A percentile compares a stretch with the other conserved stretches of the same genome.
These are phyloP conservation scores for Pseudopyricularia javanii DNA, from an alignment of 2,329 filamentous ascomycete species.

Conservation along the genomic window DNA sequence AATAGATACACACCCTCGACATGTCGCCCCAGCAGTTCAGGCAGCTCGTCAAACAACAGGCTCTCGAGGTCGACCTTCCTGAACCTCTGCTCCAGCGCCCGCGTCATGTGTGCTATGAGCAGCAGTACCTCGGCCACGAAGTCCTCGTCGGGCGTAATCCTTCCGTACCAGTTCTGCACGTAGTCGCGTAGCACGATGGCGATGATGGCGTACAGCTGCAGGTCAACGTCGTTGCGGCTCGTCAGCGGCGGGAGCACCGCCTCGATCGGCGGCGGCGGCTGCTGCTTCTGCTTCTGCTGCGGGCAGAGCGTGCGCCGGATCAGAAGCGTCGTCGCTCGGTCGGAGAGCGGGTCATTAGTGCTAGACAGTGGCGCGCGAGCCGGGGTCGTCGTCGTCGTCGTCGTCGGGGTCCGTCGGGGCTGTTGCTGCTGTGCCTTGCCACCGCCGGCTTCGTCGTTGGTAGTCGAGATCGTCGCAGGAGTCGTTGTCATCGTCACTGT, in stretches of 20 bases:
- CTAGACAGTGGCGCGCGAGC: constrained; percentile 11
- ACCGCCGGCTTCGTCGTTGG: neutral
- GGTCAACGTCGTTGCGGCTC: constrained; percentile 84
- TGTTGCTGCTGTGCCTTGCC: neutral
- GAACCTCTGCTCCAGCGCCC: constrained; percentile 75
- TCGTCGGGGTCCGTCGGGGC: constrained; percentile 10
- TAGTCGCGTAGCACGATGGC: constrained; percentile 84
- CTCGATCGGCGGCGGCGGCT: constrained; percentile 50
- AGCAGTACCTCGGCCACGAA: constrained; percentile 83
- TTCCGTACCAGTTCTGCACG: constrained; percentile 84
- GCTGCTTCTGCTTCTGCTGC: constrained; percentile 30
- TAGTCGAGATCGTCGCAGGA: neutral
- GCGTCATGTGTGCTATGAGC: constrained; percentile 83
- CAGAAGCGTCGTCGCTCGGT: constrained; percentile 67
- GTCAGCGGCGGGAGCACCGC: constrained; percentile 82
- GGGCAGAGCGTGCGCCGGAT: constrained; percentile 76
- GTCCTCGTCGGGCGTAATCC: constrained; percentile 79
- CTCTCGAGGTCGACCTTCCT: constrained; percentile 73
- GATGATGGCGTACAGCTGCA: constrained; percentile 86
- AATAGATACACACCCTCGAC: constrained; percentile 46
- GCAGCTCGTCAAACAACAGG: constrained; percentile 77
- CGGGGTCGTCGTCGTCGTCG: constrained; percentile 14
- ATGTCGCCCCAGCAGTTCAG: constrained; percentile 69
- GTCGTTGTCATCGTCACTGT: neutral
- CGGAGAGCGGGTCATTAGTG: constrained; percentile 46